Base-by-base conservation (phyloP, 1,139 yeast genomes). In the Candida glucosophila region DNA sequence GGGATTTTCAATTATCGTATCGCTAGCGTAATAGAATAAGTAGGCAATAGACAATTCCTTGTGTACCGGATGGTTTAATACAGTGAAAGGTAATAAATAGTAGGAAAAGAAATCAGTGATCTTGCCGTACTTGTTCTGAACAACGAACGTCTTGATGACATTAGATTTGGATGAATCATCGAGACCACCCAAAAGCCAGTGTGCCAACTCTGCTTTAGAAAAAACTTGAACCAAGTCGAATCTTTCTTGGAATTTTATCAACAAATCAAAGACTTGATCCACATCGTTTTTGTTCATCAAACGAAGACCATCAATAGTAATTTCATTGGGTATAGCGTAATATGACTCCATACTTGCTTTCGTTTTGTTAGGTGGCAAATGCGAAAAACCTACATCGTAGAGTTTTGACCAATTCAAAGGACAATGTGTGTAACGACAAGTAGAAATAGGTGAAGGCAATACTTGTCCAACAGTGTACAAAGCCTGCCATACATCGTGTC, bases 401-500 rank as follows among this genome's bases (percentile, higher is more conserved):
- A 90, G 66, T 47, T 85, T 90, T 12, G 73, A 61, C 98, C 98
- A 90, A 49, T 90, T 81, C 37, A 90, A 61, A 3, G 97, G 93
- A 40, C 98, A 79, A 55, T 90, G 99, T 26, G 83, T 81, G 53
- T 92, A 92, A 37, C 97, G 72, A 48, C 94, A 78, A 2, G 85
- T 77, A n/a, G 94, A 63, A 6, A 90, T 71, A 0, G 99, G 99
- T 13, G 90, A 77, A 12, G 99, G 99, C 33, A 90, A 65, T 5
- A 85, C 77, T 5, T 77, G 73, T 5, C 98, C 98, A 0, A 92
- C 95, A 8, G 99, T 88, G 52, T 85, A 86, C 33, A 92, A 66
- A 0, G 98, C 98, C 51, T 90, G 97, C 96, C 97, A 90, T 33
- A 88, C 80, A 31, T 82, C 72, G 24, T 67, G 67, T 36, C 71